These are phyloP conservation scores for Metschnikowia gelsemii DNA, from an alignment of 805 yeast genomes.

Conservation along the genomic window DNA sequence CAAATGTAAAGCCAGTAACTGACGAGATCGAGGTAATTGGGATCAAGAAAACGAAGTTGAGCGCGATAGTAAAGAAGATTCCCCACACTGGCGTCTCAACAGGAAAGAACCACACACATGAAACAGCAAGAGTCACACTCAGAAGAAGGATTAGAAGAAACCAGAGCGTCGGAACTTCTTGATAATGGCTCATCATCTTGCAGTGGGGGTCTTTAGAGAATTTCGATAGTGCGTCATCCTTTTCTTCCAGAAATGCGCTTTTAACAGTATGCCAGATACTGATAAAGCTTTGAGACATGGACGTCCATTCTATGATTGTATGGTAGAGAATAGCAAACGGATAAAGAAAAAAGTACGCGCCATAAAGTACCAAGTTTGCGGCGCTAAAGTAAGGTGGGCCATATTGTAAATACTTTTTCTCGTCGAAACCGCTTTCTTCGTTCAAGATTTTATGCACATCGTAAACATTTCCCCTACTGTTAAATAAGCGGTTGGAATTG, in stretches of 20 bases:
- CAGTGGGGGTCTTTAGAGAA: constrained; percentile 52
- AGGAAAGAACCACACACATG: constrained; percentile 46
- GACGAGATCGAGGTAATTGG: constrained; percentile 65
- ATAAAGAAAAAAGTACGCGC: constrained; percentile 54
- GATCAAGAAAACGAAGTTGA: constrained; percentile 53
- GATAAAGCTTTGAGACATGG: constrained; percentile 39
- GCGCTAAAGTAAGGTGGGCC: constrained; percentile 70
- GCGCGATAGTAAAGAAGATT: constrained; percentile 53
- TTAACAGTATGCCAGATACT: constrained; percentile 32
- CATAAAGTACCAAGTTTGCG: constrained; percentile 57
- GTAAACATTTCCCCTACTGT: constrained; percentile 50
- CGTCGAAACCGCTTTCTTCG: constrained; percentile 45
- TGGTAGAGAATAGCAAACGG: constrained; percentile 56
- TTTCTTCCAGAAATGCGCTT: constrained; percentile 24
- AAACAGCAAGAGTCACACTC: constrained; percentile 44
- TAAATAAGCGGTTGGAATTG: constrained; percentile 51
- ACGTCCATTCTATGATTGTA: constrained; percentile 44
- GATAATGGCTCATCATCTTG: constrained; percentile 55
- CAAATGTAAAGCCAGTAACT: constrained; percentile 58
- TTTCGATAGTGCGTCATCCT: constrained; percentile 11
- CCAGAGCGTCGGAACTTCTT: constrained; percentile 79
- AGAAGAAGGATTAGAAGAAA: constrained; percentile 46
- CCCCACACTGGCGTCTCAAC: constrained; percentile 66
- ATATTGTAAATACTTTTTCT: constrained; percentile 46
- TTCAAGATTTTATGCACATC: constrained; percentile 48